Conservation (phyloP, 2,329 filamentous ascomycete species). For the Cordyceps cicadae region DNA sequence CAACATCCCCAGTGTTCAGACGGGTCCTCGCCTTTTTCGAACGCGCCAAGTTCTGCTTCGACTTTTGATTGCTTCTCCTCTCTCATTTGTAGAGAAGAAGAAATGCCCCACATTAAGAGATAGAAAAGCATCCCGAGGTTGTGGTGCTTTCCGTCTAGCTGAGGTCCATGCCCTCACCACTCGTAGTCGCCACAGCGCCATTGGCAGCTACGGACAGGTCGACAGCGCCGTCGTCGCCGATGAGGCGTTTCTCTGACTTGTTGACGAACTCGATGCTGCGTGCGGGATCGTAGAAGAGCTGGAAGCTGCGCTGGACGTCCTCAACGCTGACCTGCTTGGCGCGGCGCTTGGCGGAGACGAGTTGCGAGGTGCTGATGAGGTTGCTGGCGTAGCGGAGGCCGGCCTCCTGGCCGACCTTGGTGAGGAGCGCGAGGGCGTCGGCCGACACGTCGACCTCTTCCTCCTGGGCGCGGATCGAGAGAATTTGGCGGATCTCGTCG, state of each 20-base stretch:
- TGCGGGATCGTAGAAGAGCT: conserved; percentile 83
- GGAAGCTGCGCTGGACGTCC: conserved; percentile 89
- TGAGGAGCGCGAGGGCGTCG: conserved; percentile 84
- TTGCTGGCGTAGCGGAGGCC: conserved; percentile 96
- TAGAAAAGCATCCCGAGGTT: neutral
- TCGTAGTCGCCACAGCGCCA: conserved; percentile 23
- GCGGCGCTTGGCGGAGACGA: conserved; percentile 77
- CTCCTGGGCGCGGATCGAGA: conserved; percentile 86
- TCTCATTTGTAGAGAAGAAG: neutral
- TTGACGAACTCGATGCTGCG: conserved; percentile 85
- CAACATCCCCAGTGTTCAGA: neutral
- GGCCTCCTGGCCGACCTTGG: conserved; percentile 90
- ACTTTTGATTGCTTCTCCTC: too few relatives aligned
- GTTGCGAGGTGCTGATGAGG: conserved; percentile 87
- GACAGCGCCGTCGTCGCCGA: conserved; percentile 76
- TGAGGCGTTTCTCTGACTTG: conserved; percentile 86
- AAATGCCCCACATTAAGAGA: neutral
- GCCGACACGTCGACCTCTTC: conserved; percentile 89
- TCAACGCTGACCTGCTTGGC: conserved; percentile 75
- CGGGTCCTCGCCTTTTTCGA: neutral
- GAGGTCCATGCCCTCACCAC: conserved; percentile 39
- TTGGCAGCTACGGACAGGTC: conserved; percentile 53
- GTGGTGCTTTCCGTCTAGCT: conserved; percentile 21
- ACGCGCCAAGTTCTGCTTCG: neutral
- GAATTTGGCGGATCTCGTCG: conserved; percentile 86